Conservation (phyloP, 805 yeast genomes). For the Barnettozyma botsteinii region DNA sequence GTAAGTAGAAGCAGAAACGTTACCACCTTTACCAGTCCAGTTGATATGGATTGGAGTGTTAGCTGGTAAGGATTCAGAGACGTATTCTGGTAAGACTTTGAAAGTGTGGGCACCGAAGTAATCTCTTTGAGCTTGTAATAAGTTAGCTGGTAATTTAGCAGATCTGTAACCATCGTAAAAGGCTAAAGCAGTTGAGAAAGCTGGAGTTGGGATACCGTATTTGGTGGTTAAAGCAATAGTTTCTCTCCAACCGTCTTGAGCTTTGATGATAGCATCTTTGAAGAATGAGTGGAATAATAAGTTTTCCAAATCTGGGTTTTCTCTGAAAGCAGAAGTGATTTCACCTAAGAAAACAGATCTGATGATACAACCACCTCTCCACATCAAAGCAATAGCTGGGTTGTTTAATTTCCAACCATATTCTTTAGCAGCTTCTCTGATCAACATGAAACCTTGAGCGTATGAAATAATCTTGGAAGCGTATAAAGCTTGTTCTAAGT, state of each 20-base stretch:
- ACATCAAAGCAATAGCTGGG: conserved; percentile 98
- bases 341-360: conserved; percentile 98
- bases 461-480: conserved; percentile 98
- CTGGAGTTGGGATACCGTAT: conserved; percentile 95
- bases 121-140: conserved; percentile 99
- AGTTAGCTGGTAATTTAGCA: conserved; percentile 91
- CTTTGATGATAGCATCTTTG: conserved; percentile 83
- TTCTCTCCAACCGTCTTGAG: conserved; percentile 94
- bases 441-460: conserved; percentile 99
- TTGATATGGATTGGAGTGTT: conserved; percentile 87
- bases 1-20: conserved; percentile 91
- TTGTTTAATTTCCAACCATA: conserved; percentile 96
- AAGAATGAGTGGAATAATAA: conserved; percentile 94
- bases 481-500: conserved; percentile 95
- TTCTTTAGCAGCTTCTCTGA: conserved; percentile 96
- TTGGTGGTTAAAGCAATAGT: conserved; percentile 71
- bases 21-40: conserved; percentile 99
- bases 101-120: conserved; percentile 99
- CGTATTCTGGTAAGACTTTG: conserved; percentile 85
- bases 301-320: conserved; percentile 90
- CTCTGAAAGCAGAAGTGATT: conserved; percentile 93
- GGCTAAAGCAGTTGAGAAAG: conserved; percentile 92
- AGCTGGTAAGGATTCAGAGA: conserved; percentile 68
- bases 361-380: conserved; percentile 99
- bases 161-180: conserved; percentile 99